Base-by-base conservation (phyloP, 129 eudicot genomes). In the Logfia minima region DNA sequence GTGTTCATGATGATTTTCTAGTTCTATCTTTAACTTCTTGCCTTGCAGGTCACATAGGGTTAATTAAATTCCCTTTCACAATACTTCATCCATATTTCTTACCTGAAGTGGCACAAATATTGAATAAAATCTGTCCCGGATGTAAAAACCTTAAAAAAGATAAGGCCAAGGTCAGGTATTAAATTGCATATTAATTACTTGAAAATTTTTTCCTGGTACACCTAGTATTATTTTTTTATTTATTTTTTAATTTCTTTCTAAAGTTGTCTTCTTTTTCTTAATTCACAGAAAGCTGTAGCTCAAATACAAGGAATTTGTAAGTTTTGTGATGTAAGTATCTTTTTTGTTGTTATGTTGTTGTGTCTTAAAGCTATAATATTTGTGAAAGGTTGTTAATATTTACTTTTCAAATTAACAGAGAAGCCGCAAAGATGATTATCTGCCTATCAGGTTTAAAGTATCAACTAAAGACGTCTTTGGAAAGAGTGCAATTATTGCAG, bases 41-140 rank as follows among this genome's bases (percentile, higher is more conserved):
- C 80, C 53, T 77, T 84, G 69, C 88, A 95, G 99, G 99, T 64
- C 99, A 95, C 75, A 84, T 83, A 70, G 99, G 99, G 39, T 81
- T 87, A 51, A 88, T 95, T 72, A 88, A 84, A 29, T 77, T 91
- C 69, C 96, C 94, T 0, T 87, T 51, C 82, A 89, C 97, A 26
- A 83, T 95, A 75, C 83, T 95, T 71, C 87, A 95, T 84, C 96
- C 96, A 6, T 92, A 87, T 80, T 95, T 75, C 78, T 82, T 87
- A 74, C 75, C 92, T 0, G 99, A 95, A 81, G 87, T 89, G 37
- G 92, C 88, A 23, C 85, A 88, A 71, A 71, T 92, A 65, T 73
- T 95, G 74, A 95, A 95, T 75, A 87, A 83, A 84, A 86, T 95
- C 75, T 95, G 99, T 37, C 92, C 96, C 2, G 94, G 92, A 66